Base-by-base conservation (phyloP, 2,329 filamentous ascomycete genomes). In the Alternaria dauci region DNA sequence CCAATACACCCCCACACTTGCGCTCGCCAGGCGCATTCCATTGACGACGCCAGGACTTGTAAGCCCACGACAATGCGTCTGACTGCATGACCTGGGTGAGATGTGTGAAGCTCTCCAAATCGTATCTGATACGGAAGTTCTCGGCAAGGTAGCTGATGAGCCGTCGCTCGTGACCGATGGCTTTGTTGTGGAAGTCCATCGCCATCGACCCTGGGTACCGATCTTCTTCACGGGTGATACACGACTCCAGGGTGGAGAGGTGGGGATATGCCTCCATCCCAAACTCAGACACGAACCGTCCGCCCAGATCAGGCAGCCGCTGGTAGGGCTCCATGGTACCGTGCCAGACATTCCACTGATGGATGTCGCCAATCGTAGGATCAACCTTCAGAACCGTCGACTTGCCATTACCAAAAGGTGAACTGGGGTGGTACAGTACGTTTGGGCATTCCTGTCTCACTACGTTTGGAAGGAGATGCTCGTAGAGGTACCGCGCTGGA, bases 261-360 rank as follows among this genome's bases (percentile, higher is more conserved):
- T 89, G 88, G 0, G 94, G 94, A 75, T 96, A 96, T 0, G 91
- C 92, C 77, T 97, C 89, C 93, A 97, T 96, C 57, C 94, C 94
- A 70, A 97, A 97, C 74, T 97, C 94, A 52, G 91, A 94, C 58
- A 96, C 93, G 79, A 97, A 97, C 0, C 94, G 88, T 1, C 94
- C 94, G n/a, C 88, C 88, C 62, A 89, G 89, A 75, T 94, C 91
- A 65, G 93, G 96, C 68, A 94, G 89, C 69, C 52, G 38, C 32
- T 97, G 94, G 70, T 96, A 97, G 65, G 91, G 93, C 74, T 96
- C 91, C 75, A 97, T 93, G 1, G 88, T 89, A n/a, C 94, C 94
- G 74, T 97, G 94, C 94, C 94, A 97, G 11, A 97, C 86, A 73
- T 97, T 96, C 94, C 94, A 97, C 78, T 97, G 93, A 75, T 97